phyloP scores from a whole-genome alignment of 164 flowering plant genomes.

The Houttuynia cordata region DNA sequence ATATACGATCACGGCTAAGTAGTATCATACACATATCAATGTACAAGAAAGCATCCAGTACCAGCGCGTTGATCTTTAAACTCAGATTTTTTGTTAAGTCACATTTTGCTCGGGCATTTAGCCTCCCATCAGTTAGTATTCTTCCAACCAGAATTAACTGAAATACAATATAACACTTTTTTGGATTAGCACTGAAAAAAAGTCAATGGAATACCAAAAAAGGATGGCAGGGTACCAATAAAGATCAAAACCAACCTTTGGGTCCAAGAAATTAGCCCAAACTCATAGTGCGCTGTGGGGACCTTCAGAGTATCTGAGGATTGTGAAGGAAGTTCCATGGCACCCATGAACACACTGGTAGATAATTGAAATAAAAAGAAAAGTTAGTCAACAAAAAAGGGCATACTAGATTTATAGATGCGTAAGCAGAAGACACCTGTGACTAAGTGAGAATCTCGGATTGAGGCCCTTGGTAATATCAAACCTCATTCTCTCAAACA shows the following conservation, averaged over 20 bases:
- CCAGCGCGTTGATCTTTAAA: constrained; percentile 81
- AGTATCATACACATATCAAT: not conserved
- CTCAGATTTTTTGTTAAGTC: constrained; percentile 64
- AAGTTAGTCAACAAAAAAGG: not conserved
- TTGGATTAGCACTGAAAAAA: too few relatives aligned
- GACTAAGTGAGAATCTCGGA: constrained; percentile 77
- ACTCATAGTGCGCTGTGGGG: constrained; percentile 83
- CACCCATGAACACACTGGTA: constrained; percentile 77
- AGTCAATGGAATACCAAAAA: not conserved
- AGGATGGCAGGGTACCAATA: not conserved
- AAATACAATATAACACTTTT: not conserved
- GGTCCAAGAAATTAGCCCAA: constrained; percentile 87
- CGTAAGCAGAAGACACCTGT: constrained; percentile 38
- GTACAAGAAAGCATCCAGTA: too few relatives aligned
- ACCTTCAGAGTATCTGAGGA: constrained; percentile 71
- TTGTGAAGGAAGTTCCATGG: constrained; percentile 67
- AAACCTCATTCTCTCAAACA: constrained; percentile 90
- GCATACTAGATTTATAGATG: not conserved
- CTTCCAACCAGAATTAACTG: constrained; percentile 90
- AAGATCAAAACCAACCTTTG: constrained; percentile 34
- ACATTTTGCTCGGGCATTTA: constrained; percentile 65
- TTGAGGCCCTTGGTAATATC: constrained; percentile 80
- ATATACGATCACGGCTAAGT: not conserved
- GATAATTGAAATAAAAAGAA: not conserved
- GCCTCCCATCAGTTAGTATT: constrained; percentile 70